These are phyloP conservation scores for Ophiostoma sp. DNA, from an alignment of 2,329 filamentous ascomycete genomes.

Conservation along the genomic window DNA sequence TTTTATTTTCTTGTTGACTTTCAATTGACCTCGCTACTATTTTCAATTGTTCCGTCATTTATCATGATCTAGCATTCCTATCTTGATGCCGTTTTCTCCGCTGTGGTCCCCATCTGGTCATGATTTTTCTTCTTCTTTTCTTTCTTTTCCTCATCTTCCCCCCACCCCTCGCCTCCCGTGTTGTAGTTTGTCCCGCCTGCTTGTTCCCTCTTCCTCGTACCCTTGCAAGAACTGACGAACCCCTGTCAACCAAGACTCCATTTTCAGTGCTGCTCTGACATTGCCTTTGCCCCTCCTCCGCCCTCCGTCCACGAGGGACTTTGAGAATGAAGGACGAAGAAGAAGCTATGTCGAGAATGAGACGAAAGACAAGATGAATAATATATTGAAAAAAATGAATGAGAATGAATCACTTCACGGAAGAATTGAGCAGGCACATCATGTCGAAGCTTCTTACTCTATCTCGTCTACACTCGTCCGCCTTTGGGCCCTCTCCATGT, in stretches of 20 bases:
- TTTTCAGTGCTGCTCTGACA: slow-evolving; percentile 4
- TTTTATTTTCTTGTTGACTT: no score
- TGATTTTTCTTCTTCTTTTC: neutral
- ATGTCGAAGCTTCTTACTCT: neutral
- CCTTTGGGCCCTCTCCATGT: neutral
- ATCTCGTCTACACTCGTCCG: neutral
- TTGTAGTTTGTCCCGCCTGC: neutral
- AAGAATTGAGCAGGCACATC: neutral
- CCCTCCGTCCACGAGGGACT: neutral
- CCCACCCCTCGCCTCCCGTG: neutral
- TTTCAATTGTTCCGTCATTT: no score
- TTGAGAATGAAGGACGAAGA: neutral
- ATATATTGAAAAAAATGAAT: neutral
- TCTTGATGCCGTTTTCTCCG: neutral
- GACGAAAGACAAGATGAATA: neutral
- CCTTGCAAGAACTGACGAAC: neutral
- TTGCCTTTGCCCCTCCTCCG: neutral
- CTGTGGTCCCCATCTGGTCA: neutral
- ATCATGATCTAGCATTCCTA: neutral
- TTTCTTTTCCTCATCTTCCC: no score
- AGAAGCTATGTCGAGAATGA: neutral
- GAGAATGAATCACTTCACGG: neutral
- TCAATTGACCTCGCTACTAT: no score
- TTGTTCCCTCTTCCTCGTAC: neutral
- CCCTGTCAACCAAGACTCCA: neutral